Evolutionary conservation across 1,139 yeast genomes (phyloP), one percentile per base, ranked within the genome.

Genomic region (Hyphopichia buzzinii): DNA sequence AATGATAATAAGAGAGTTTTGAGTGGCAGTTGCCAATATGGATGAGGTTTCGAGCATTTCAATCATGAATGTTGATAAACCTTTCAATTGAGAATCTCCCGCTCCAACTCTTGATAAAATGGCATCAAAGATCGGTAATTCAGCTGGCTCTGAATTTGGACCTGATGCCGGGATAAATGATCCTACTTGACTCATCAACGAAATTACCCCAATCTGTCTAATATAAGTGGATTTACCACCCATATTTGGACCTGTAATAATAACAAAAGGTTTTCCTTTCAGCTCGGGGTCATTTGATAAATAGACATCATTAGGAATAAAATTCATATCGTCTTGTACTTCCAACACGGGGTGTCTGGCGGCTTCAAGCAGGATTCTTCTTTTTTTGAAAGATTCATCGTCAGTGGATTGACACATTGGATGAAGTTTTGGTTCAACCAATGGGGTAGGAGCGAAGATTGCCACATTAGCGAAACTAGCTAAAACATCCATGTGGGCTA

Each of bases 181-280:
- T 1, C 98, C 98, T 22, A 90, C 77, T 58, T 92, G 98, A 25
- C 92, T 89, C 87, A 92, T 74, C 34, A 90, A 66, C 2, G 94
- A 82, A 39, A 90, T 84, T 2, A 87, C 94, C 8, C 97, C 98
- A 36, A 88, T 74, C 50, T 92, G 96, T 43, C 97, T 77, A 35
- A 92, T 89, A 58, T 86, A 92, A 0, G 97, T 90, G 1, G 97
- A 88, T 58, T 92, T 92, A 54, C 97, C 97, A 41, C 97, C 98
- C 98, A 92, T 92, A 55, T 92, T 92, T 27, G 98, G 98, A 14
- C 98, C 98, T 0, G 98, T 92, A 24, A 92, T 87, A 23, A 92
- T 84, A 12, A 80, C 72, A 53, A 92, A 90, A 38, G 85, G 87
- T 13, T 80, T 70, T 1, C 59, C 66, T 17, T 43, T 46, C n/a